Base-by-base conservation (phyloP, 2,329 filamentous ascomycete species). In the Fusarium denticulatum region DNA sequence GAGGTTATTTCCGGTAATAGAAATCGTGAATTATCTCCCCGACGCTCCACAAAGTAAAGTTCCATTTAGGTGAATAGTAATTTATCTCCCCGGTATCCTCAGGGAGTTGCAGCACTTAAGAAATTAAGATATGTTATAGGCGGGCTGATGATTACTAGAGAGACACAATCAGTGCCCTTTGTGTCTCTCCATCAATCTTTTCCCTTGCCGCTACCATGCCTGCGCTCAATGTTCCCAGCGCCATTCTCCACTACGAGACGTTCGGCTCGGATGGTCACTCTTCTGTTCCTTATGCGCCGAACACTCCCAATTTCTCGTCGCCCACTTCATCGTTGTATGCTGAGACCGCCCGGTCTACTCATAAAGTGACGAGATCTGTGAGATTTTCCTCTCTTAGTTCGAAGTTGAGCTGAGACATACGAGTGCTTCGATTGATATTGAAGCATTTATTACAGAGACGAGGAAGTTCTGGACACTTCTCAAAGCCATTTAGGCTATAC, bases 141-240 rank as follows among this genome's bases (percentile, higher is more conserved):
- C 22, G 6, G 39, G 22, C 39, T n/a, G 4, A n/a, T 10, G 14
- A n/a, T 14, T 42, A 8, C 22, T 22, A 22, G 12, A 14, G 20
- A 10, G 12, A 6, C 14, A 22, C 7, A 2, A 40, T 20, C 20
- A 2, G 39, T n/a, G 5, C 13, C 13, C 8, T 40, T 22, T n/a
- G 2, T 14, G 3, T 39, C 5, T 18, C 16, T 37, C 16, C 1
- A 36, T 36, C 0, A 18, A 36, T 36, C 34, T 4, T 5, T 36
- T 36, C 16, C 34, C 34, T 36, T 16, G 34, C 34, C 34, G 9
- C 34, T n/a, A 15, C 13, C 13, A n/a, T 40, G 22, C 13, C 22
- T 40, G 7, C 8, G 8, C 39, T 10, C 8, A 42, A 42, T n/a
- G 22, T 10, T 42, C 14, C 22, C 6, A 7, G 39, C 39, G 14